These are phyloP conservation scores for Neurospora sp. DNA, from an alignment of 495 filamentous ascomycete species.

Conservation along the genomic window DNA sequence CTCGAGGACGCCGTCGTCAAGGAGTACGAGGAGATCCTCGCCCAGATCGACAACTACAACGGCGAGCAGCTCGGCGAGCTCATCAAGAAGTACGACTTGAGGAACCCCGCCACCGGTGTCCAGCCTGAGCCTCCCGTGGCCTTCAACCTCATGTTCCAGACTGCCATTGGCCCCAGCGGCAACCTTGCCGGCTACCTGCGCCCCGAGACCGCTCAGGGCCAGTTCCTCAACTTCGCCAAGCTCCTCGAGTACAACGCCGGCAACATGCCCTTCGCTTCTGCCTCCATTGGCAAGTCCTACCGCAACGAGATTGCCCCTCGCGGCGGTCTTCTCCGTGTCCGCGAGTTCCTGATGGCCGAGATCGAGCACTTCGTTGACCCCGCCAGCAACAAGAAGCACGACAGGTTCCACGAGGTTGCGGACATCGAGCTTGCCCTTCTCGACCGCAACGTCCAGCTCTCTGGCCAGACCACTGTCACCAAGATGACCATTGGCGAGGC, in stretches of 20 bases:
- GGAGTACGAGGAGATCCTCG: constrained; percentile 64
- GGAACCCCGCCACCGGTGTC: constrained; percentile 51
- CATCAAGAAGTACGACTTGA: constrained; percentile 62
- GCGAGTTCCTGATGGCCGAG: constrained; percentile 77
- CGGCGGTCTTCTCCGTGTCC: constrained; percentile 62
- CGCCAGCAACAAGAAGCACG: constrained; percentile 56
- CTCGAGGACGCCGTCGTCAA: constrained; percentile 55
- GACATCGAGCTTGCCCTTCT: constrained; percentile 58
- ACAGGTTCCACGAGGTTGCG: constrained; percentile 56
- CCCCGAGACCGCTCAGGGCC: constrained; percentile 67
- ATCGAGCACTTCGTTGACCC: constrained; percentile 78
- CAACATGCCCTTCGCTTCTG: constrained; percentile 66
- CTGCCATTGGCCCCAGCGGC: constrained; percentile 58
- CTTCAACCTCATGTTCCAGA: constrained; percentile 77
- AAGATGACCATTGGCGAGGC: constrained; percentile 59
- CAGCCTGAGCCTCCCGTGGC: constrained; percentile 52
- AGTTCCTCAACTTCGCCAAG: constrained; percentile 67
- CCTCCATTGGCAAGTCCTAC: constrained; percentile 69
- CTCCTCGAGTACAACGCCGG: constrained; percentile 69
- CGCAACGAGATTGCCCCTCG: constrained; percentile 72
- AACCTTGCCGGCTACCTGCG: constrained; percentile 51
- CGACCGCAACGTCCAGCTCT: constrained; percentile 60
- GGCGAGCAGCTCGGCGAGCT: constrained; percentile 59
- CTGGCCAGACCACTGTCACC: constrained; percentile 52
- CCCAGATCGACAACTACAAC: constrained; percentile 69